Evolutionary conservation across 2,329 filamentous ascomycete species (phyloP), one percentile per base, ranked within the genome.

Genomic region (Microsporum audouinii): DNA sequence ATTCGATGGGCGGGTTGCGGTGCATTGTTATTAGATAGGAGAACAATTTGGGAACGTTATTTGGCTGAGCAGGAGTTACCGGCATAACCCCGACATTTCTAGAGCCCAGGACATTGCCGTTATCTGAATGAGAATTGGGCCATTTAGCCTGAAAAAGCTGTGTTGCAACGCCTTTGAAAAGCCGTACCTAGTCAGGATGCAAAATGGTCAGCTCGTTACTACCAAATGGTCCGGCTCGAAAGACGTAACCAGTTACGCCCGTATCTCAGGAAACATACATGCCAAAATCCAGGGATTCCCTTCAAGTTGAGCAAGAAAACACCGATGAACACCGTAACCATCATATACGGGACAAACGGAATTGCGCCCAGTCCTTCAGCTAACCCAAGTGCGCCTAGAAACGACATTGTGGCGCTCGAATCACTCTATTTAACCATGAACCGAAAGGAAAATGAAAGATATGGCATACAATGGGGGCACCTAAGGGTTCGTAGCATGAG

Each of bases 1-100:
- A 65, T 61, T 66, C 65, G 23, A 63, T 45, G 51, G 59, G 60
- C 2, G 61, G 53, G 36, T 59, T 59, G n/a, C 58, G 58, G 58
- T 60, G 58, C 17, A 36, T 39, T 2, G 58, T 60, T 6, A 60
- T 51, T 2, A 60, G 34, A 36, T 60, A 60, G 12, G 58, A 51
- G 23, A 60, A 60, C 7, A 60, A 43, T 29, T 39, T 31, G 45
- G 58, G 58, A 14, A 6, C 17, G 45, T 23, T 29, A 29, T 17
- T 34, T 2, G 29, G 31, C 31, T 60, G 31, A 29, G 41, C 31
- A 39, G 38, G 14, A 14, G 10, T 39, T 8, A 14, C 5, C 14
- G 38, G 14, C 14, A 14, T 4, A 14, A 14, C 38, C 10, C 14
- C 14, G 1, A 5, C 2, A 14, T 12, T 39, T 8, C 38, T 14